Evolutionary conservation across 495 filamentous ascomycete species (phyloP), one percentile per base, ranked within the genome.

Genomic region (Ascodesmis nigricans): DNA sequence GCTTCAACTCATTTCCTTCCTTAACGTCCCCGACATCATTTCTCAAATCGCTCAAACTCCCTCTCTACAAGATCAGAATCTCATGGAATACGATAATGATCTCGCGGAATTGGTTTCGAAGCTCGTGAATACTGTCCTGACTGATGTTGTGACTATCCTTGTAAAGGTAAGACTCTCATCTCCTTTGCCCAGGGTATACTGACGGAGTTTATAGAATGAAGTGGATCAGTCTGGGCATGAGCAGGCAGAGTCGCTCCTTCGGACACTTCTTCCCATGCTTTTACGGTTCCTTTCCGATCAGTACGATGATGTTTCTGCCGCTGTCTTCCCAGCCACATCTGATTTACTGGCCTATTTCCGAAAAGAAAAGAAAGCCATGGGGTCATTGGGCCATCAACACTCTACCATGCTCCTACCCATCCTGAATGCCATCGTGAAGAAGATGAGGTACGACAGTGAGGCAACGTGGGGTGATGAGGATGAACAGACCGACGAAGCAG

Each of bases 361-460:
- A 8, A 91, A 79, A 52, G 61, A 79, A 8, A 59, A 71, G 30
- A 77, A 70, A 46, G 39, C 50, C 13, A 66, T 62, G 30, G 60
- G 62, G 27, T 61, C 64, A 8, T 55, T 84, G 15, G 66, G 73
- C 5, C 53, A 64, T 21, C 65, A 70, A 22, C 82, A 90, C 49
- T 61, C 71, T 3, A 58, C 66, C 5, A 84, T 90, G 61, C 63
- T 99, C 5, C 71, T 74, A 9, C 73, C 78, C 0, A 78, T 99
- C 35, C 60, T 99, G 26, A 77, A 80, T 48, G 83, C 83, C 8
- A 83, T 93, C 36, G 73, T 95, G 35, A 57, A 66, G 14, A 99
- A 95, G 62, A 92, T 91, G 78, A 73, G 83, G 44, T 93, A 87
- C 49, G 90, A 95, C 45, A 82, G 91, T 48, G 91, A 87, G 7